Evolutionary conservation across 2,329 filamentous ascomycete genomes (phyloP), one percentile per base, ranked within the genome.

Genomic region (Arthrobotrys entomopaga): DNA sequence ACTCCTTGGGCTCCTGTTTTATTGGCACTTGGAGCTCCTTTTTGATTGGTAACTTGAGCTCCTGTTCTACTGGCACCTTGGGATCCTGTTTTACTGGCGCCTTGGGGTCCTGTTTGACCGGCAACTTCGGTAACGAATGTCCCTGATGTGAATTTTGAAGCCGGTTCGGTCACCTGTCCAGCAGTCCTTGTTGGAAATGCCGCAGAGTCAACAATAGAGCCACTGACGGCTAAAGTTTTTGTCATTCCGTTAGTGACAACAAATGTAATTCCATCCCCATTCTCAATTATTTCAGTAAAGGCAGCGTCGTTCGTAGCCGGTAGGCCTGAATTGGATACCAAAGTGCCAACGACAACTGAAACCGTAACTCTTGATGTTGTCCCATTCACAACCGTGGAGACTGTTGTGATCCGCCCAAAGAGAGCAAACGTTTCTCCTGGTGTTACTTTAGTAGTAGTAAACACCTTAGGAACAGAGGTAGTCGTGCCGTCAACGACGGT

Each of bases 401-500:
- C 34, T 6, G 26, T 57, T 11, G 29, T 57, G 16, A 57, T 15
- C 13, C 29, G 3, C 8, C 29, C 29, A 13, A 40, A 42, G 16
- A 57, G 34, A 1, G 53, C 26, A 13, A 40, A 57, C 1, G 53
- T 57, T 15, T 57, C 34, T 8, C 53, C 53, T 40, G 53, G 13
- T 13, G 16, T 43, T n/a, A 42, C 16, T 10, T 22, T 29, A 19
- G 53, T 57, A 2, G 53, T 57, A n/a, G 53, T 57, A 29, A 57
- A 57, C 8, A 20, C 10, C 16, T 22, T 40, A 8, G 53, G 8
- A 19, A 57, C 29, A 7, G 20, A 42, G 1, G 53, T 57, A n/a
- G 53, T 42, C 11, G 26, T 57, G n/a, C 53, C 53, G 22, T 57
- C 53, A 24, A 57, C 42, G 5, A 57, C 53, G 4, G 53, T 57